Percentiles rank a stretch among this genome's conserved stretches.
Evolutionary conservation across 495 filamentous ascomycete genomes (phyloP).

Genomic region (Massariosphaeria phaeospora): DNA sequence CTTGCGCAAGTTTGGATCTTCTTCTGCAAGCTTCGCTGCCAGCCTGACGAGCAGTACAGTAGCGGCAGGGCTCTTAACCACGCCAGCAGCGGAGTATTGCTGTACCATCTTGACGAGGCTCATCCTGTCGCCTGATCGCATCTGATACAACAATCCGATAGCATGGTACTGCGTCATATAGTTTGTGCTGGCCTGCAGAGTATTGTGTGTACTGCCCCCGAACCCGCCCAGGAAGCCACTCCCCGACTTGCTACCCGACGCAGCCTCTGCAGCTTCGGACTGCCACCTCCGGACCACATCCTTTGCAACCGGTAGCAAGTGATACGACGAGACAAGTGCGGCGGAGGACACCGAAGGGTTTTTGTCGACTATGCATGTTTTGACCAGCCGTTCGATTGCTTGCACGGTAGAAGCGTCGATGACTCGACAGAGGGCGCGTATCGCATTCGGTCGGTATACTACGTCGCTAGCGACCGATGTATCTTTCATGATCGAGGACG

Average conservation of each 20-base stretch:
- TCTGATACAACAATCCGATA: slow-evolving; percentile 95
- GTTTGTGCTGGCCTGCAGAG: slow-evolving; percentile 66
- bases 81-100: slow-evolving; percentile 86
- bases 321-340: slow-evolving; percentile 94
- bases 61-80: slow-evolving; percentile 89
- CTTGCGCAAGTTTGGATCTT: slow-evolving; percentile 79
- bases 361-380: slow-evolving; percentile 99
- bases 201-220: slow-evolving; percentile 60
- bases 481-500: slow-evolving; percentile 96
- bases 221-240: slow-evolving; percentile 87
- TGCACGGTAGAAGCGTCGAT: slow-evolving; percentile 98
- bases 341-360: slow-evolving; percentile 96
- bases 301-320: slow-evolving; percentile 89
- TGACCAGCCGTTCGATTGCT: slow-evolving; percentile 96
- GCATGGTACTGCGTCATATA: slow-evolving; percentile 99
- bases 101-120: slow-evolving; percentile 99
- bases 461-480: slow-evolving; percentile 92
- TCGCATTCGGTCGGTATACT: slow-evolving; percentile 94
- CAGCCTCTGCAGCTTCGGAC: slow-evolving; percentile 96
- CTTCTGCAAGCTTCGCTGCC: slow-evolving; percentile 91
- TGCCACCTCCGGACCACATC: slow-evolving; percentile 98
- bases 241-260: slow-evolving; percentile 79
- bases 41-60: slow-evolving; percentile 87
- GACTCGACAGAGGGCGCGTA: slow-evolving; percentile 90
- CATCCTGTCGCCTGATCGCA: slow-evolving; percentile 97